Conservation (phyloP, 345 rosid species). For the Geranium rotundifolium region DNA sequence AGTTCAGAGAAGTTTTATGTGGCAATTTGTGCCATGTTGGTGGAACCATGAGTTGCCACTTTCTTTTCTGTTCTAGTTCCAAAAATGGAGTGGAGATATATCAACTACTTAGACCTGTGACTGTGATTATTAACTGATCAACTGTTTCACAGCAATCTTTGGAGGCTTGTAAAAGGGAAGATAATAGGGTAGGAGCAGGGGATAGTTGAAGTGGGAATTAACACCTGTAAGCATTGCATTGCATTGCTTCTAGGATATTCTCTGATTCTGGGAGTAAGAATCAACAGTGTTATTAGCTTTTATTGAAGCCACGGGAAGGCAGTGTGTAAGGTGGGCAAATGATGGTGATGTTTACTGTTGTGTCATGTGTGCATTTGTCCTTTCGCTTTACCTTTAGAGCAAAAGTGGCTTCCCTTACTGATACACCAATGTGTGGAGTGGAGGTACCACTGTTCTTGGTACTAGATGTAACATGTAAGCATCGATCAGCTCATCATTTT, state of each 20-base stretch:
- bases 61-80: not conserved
- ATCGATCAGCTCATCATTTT: constrained; percentile 66
- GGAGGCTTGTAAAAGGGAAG: constrained; percentile 19
- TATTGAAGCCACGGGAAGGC: constrained; percentile 88
- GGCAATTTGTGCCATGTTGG: too few relatives aligned
- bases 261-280: constrained; percentile 34
- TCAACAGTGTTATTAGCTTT: constrained; percentile 80
- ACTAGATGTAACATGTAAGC: constrained; percentile 92
- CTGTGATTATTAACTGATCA: not conserved
- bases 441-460: constrained; percentile 93
- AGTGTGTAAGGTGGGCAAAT: constrained; percentile 96
- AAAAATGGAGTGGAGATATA: not conserved
- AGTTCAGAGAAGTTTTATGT: too few relatives aligned
- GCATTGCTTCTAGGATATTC: too few relatives aligned
- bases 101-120: not conserved
- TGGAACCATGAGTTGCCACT: too few relatives aligned
- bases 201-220: constrained; percentile 46
- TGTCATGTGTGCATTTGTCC: constrained; percentile 94
- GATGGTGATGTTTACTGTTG: constrained; percentile 97
- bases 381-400: constrained; percentile 64
- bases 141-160: constrained; percentile 1
- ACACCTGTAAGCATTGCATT: constrained; percentile 30
- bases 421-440: constrained; percentile 74
- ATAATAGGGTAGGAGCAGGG: constrained; percentile 47
- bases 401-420: constrained; percentile 42